Base-by-base conservation (phyloP, 208 protist species). In the Acanthamoeba healyi region DNA sequence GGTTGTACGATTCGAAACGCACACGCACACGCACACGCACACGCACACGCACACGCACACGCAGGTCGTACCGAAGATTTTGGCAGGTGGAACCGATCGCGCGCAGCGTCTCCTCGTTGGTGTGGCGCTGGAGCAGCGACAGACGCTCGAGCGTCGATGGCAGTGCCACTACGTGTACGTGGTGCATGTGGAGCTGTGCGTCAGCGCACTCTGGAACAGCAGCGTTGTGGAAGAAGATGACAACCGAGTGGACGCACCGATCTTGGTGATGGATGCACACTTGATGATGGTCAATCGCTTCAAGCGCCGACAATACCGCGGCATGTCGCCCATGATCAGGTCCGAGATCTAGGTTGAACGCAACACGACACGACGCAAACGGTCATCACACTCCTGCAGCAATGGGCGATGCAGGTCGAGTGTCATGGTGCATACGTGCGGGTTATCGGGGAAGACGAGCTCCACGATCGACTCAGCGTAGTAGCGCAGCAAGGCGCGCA, bases 341-440 rank as follows among this genome's bases (percentile, higher is more conserved):
- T 79, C 70, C 38, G 70, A 79, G 12, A 79, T 22, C 70, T 79
- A n/a, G n/a, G n/a, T n/a, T n/a, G n/a, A n/a, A n/a, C n/a, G n/a
- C n/a, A n/a, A n/a, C n/a, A n/a, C n/a, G n/a, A n/a, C n/a, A n/a
- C n/a, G n/a, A n/a, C n/a, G n/a, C n/a, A n/a, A n/a, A n/a, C n/a
- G n/a, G n/a, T n/a, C n/a, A n/a, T n/a, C n/a, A n/a, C n/a, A n/a
- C n/a, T n/a, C n/a, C n/a, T n/a, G n/a, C n/a, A n/a, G n/a, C n/a
- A n/a, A n/a, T n/a, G n/a, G n/a, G n/a, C n/a, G n/a, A n/a, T n/a
- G n/a, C n/a, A n/a, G n/a, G n/a, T n/a, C n/a, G n/a, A n/a, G n/a
- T n/a, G n/a, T n/a, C n/a, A n/a, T n/a, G n/a, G n/a, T n/a, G n/a
- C n/a, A n/a, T n/a, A n/a, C n/a, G n/a, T n/a, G n/a, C n/a, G n/a